phyloP scores from a whole-genome alignment of 2,329 filamentous ascomycete genomes.

The Sporothrix schenckii region DNA sequence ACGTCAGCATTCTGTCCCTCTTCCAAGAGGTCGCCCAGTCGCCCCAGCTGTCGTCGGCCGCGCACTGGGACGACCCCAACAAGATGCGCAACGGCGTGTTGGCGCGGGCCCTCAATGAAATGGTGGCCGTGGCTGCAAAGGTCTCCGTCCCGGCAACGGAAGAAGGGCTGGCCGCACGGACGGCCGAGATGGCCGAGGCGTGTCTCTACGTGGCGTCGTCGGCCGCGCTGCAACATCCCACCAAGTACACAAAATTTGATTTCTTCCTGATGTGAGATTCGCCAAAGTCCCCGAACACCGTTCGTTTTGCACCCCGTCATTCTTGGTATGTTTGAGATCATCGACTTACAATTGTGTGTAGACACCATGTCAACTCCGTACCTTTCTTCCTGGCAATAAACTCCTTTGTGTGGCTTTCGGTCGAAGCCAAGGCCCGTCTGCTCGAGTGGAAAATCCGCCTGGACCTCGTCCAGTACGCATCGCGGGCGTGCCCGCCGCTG shows the following conservation, averaged over 20 bases:
- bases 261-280: conserved; percentile 67
- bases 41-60: conserved; percentile 59
- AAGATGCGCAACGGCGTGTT: conserved; percentile 72
- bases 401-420: conserved; percentile 61
- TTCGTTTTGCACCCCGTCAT: not conserved
- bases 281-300: not conserved
- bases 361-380: conserved; percentile 72
- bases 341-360: conserved; percentile 41
- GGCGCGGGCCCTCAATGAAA: conserved; percentile 62
- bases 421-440: conserved; percentile 65
- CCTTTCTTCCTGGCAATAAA: conserved; percentile 76
- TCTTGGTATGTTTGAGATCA: too few relatives aligned
- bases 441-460: conserved; percentile 80
- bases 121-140: conserved; percentile 62
- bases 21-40: conserved; percentile 62
- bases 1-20: conserved; percentile 57
- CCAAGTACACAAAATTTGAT: conserved; percentile 73
- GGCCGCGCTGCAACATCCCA: conserved; percentile 61
- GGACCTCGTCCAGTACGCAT: conserved; percentile 74
- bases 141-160: conserved; percentile 61
- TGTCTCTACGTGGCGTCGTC: conserved; percentile 53
- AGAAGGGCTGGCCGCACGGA: conserved; percentile 59
- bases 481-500: conserved; percentile 65
- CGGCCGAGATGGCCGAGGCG: conserved; percentile 69
- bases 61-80: conserved; percentile 57